Conservation (phyloP, 225 moss, liverwort and hornwort species). For the Straminergon stramineum region DNA sequence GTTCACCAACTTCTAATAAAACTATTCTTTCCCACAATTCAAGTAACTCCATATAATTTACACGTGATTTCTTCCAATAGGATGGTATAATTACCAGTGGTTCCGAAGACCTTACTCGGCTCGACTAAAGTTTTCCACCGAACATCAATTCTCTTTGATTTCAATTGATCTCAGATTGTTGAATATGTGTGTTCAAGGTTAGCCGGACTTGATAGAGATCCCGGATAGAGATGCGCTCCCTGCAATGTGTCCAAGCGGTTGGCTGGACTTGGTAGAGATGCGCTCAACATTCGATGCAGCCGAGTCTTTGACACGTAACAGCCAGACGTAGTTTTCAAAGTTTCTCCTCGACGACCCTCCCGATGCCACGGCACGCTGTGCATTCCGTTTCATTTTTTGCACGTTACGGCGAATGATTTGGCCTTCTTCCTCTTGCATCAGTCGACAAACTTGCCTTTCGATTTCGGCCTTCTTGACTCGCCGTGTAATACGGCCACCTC, state of each 20-base stretch:
- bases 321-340: constrained; percentile 5
- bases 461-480: constrained; percentile 5
- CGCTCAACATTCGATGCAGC: neutral
- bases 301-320: neutral
- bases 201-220: neutral
- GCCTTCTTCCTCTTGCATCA: constrained; percentile 15
- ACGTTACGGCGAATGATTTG: neutral
- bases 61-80: neutral
- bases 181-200: neutral
- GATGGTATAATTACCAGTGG: neutral
- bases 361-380: neutral
- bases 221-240: neutral
- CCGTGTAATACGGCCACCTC: neutral
- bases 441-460: neutral
- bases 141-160: neutral
- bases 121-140: neutral
- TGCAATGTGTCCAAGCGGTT: neutral
- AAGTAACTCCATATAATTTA: neutral
- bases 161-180: neutral
- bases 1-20: neutral
- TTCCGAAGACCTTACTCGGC: neutral
- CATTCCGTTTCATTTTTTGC: neutral
- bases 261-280: neutral
- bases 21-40: neutral
- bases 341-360: neutral